Evolutionary conservation across 148 eudicot genomes (phyloP), one percentile per base, ranked within the genome.

Genomic region (Vaccinium myrtillus): DNA sequence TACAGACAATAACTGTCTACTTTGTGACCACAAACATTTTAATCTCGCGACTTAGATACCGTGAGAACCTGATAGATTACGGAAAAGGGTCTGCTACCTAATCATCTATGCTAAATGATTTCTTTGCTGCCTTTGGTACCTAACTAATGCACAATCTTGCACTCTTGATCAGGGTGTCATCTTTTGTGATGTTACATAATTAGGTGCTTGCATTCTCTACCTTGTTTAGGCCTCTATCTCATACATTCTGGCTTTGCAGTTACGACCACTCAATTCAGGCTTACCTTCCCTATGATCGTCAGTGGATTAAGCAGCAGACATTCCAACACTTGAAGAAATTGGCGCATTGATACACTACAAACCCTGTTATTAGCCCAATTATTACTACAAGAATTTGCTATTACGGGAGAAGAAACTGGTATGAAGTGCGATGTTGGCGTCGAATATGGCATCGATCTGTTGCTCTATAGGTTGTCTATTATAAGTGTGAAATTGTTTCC

Each of bases 211-310:
- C 39, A 23, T 39, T 16, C 48, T 6, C 2, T 14, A 50, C 39
- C 48, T 36, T 39, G 21, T 30, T 51, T 21, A 15, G 6, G 5
- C 14, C 51, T 10, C 1, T 11, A 19, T 82, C 50, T 69, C 74
- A 19, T 53, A 85, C 56, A 5, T 83, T 53, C 83, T 14, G 81
- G 51, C 58, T 36, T 78, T 91, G 91, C 90, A 95, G 98, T 30
- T 95, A 90, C 84, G 98, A 96, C 77, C 95, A 92, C 85, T 88
- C 92, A 14, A 88, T 91, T 63, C 98, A 95, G 71, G 99, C 91
- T 43, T 96, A 94, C 90, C 94, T 96, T 43, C 98, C 99, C 43
- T 91, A 89, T 81, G 99, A 95, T 75, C 94, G 99, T n/a, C 91
- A 91, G 79, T 96, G n/a, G 99, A 93, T 96, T 84, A 95, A 95